Base-by-base conservation (phyloP, 768 basidiomycete genomes). In the Phanerochaete sordida region DNA sequence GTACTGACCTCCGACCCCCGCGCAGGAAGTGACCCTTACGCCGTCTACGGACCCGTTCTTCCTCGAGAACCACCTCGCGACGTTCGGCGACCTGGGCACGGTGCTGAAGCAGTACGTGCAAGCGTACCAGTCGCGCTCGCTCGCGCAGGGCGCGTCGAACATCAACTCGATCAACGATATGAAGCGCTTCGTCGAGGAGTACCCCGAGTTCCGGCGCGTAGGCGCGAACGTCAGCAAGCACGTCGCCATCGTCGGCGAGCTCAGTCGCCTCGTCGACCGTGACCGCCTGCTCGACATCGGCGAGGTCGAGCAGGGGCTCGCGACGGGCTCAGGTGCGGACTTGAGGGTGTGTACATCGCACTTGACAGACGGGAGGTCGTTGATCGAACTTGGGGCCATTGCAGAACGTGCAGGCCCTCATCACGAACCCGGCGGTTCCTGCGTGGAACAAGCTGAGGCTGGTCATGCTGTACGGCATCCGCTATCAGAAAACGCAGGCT, bases 181-280 rank as follows among this genome's bases (percentile, higher is more conserved):
- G 97, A 98, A 98, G 72, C 86, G 82, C 9, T 96, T 96, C 66
- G 91, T 99, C 1, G 97, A 99, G 71, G 95, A 98, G 67, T 99
- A 96, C 74, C 97, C 97, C 1, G 97, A 99, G 73, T 98, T 98
- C 69, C 82, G 89, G 65, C 95, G 95, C 71, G 81, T 99, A 30
- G 95, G 97, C 1, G 95, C 95, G 9, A 99, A 99, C 71, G 97
- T 99, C 30, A 96, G 93, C 77, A 99, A 98, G 74, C 97, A 98
- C 68, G 97, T 98, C 23, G 93, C 96, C 7, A 75, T 99, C 24
- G 97, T 99, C 0, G 96, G 97, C 13, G 97, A 99, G 71, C 80
- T 99, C 61, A 96, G 94, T 69, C 80, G 96, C 61, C 74, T 98
- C 48, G 94, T 98, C 16, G 91, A 86, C 55, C 77, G 85, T 60